phyloP scores from a whole-genome alignment of 371 early-diverging fungal genomes.

The Neoconidiobolus thromboides region DNA sequence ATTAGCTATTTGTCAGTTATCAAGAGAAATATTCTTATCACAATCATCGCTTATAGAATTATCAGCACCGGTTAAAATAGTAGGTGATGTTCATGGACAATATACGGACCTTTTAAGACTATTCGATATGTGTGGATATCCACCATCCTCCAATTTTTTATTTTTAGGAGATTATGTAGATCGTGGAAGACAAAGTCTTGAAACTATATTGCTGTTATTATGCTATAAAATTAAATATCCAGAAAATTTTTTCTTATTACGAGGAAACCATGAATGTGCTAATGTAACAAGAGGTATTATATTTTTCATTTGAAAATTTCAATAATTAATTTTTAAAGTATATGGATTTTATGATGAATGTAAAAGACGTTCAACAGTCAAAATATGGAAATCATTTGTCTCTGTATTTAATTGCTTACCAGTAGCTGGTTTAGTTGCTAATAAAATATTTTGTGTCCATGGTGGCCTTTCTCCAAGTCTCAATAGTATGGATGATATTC shows the following conservation, averaged over 20 bases:
- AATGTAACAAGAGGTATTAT: conserved; percentile 48
- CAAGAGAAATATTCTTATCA: conserved; percentile 77
- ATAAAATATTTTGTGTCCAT: conserved; percentile 92
- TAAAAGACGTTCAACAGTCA: conserved; percentile 73
- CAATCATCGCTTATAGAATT: conserved; percentile 91
- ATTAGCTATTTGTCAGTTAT: conserved; percentile 59
- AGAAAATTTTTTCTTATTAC: conserved; percentile 79
- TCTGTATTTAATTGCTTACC: conserved; percentile 89
- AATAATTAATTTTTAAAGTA: conserved; percentile 19
- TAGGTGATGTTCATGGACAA: conserved; percentile 89
- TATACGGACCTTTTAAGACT: conserved; percentile 67
- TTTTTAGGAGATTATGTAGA: conserved; percentile 97
- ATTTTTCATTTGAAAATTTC: background rate
- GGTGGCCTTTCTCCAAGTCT: conserved; percentile 90
- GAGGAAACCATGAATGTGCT: conserved; percentile 97
- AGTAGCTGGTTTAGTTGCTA: conserved; percentile 81
- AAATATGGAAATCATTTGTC: conserved; percentile 84
- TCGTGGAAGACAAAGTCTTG: conserved; percentile 89
- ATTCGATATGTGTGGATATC: conserved; percentile 70
- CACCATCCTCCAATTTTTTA: conserved; percentile 73
- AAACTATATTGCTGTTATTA: conserved; percentile 79
- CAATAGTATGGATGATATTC: conserved; percentile 70
- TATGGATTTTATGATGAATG: conserved; percentile 99
- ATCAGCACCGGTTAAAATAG: conserved; percentile 92
- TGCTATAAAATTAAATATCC: conserved; percentile 92